Evolutionary conservation across 2,329 filamentous ascomycete genomes (phyloP).

Genomic region (Byssochlamys sp.): DNA sequence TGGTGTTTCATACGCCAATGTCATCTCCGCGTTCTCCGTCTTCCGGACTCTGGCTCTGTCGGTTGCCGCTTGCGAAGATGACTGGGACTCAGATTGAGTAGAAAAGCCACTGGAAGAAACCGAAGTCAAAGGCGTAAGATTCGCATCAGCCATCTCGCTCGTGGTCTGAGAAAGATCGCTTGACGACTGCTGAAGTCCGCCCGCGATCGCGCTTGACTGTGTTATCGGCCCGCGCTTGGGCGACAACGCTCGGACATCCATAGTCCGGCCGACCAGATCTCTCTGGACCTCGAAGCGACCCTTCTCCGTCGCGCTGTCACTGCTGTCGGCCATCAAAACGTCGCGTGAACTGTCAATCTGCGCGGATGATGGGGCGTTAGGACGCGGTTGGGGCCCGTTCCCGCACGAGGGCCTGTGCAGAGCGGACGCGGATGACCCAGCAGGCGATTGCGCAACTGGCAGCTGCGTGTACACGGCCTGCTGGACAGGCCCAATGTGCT

Average conservation of each 20-base stretch:
- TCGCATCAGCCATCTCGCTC: constrained; percentile 5
- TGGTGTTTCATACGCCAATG: constrained; percentile 2
- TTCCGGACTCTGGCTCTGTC: background rate
- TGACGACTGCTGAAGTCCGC: constrained; percentile 4
- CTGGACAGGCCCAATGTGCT: background rate
- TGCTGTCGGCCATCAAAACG: background rate
- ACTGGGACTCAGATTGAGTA: background rate
- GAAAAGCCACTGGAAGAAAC: constrained; percentile 1
- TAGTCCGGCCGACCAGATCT: background rate
- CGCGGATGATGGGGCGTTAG: background rate
- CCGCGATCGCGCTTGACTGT: background rate
- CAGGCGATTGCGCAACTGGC: constrained; percentile 1
- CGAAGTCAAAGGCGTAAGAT: constrained; percentile 8
- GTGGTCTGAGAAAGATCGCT: constrained; percentile 10
- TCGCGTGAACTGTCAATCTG: background rate
- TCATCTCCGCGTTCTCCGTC: background rate
- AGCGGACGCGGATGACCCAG: background rate
- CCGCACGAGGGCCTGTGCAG: background rate
- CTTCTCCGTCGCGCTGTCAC: background rate
- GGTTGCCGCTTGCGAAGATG: background rate
- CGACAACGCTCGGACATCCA: background rate
- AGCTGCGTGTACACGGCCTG: background rate
- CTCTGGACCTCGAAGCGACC: background rate
- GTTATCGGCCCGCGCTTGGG: background rate
- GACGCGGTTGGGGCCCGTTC: background rate